Evolutionary conservation across 2,329 filamentous ascomycete genomes (phyloP), one percentile per base, ranked within the genome.

Genomic region (Alternaria atra): DNA sequence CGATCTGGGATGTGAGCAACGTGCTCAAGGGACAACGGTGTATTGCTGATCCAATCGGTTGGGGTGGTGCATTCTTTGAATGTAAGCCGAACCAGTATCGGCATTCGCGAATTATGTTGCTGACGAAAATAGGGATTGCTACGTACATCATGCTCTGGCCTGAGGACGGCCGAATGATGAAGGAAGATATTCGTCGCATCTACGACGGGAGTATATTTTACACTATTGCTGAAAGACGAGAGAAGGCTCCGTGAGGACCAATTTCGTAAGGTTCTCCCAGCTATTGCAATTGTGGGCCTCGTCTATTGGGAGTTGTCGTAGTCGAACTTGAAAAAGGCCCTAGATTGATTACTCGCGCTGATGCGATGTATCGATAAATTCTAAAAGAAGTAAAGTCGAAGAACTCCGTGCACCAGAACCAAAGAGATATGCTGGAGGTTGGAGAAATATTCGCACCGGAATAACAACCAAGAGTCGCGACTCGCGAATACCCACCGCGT

Each of bases 71-170:
- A 0, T 64, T 80, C 13, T 79, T 84, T 30, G 83, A 85, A 64
- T 84, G n/a, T n/a, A n/a, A n/a, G n/a, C n/a, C n/a, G n/a, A n/a
- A n/a, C n/a, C n/a, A n/a, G n/a, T n/a, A n/a, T n/a, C n/a, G n/a
- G n/a, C n/a, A n/a, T n/a, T n/a, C n/a, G n/a, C n/a, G n/a, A n/a
- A n/a, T n/a, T n/a, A n/a, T n/a, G n/a, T n/a, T 27, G 46, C 43
- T 63, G 23, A 61, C 12, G 6, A 17, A 6, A 1, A 5, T 68
- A 80, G 81, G 81, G 81, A 66, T 80, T 2, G 84, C 83, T 0
- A 83, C 83, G 0, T 86, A 84, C 56, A 67, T 87, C 9, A 76
- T 89, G 50, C 74, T 87, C 5, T 84, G 82, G 83, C 85, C 86
- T 0, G 80, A 82, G 35, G 84, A 89, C 67, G 86, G 86, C 0